These are phyloP conservation scores for Eucalyptus regnans DNA, from an alignment of 345 rosid species.

Conservation along the genomic window DNA sequence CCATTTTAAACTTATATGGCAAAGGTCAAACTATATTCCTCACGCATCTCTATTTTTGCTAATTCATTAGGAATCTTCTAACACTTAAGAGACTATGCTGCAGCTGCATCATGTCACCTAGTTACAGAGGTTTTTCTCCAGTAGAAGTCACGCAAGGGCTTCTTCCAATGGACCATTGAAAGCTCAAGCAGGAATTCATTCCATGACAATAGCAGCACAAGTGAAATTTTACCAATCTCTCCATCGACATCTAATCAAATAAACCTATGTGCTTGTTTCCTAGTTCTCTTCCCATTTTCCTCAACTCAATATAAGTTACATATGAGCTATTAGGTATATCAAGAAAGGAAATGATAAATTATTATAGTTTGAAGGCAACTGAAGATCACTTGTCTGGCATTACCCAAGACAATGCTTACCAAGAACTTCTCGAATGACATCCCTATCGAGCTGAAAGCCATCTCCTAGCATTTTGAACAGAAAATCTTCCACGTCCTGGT, in stretches of 20 bases:
- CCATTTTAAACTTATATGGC: not conserved
- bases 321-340: not conserved
- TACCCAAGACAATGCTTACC: slow-evolving; percentile 13
- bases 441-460: slow-evolving; percentile 30
- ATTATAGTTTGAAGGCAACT: not conserved
- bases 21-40: not conserved
- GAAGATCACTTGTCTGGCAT: not conserved
- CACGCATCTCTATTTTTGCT: not conserved
- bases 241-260: not conserved
- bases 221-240: not conserved
- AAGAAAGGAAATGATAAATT: not conserved
- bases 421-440: slow-evolving; percentile 22
- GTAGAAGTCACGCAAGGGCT: not conserved
- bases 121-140: not conserved
- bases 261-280: not conserved
- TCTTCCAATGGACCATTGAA: not conserved
- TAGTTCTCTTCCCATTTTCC: not conserved
- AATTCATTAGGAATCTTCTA: not conserved
- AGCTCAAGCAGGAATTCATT: not conserved
- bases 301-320: not conserved
- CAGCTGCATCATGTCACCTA: not conserved
- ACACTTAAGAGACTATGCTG: not conserved
- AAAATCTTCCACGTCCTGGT: slow-evolving; percentile 30
- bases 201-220: not conserved
- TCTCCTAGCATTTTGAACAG: slow-evolving; percentile 37